Evolutionary conservation across 345 rosid genomes (phyloP).

Genomic region (Noccaea bulbosa): DNA sequence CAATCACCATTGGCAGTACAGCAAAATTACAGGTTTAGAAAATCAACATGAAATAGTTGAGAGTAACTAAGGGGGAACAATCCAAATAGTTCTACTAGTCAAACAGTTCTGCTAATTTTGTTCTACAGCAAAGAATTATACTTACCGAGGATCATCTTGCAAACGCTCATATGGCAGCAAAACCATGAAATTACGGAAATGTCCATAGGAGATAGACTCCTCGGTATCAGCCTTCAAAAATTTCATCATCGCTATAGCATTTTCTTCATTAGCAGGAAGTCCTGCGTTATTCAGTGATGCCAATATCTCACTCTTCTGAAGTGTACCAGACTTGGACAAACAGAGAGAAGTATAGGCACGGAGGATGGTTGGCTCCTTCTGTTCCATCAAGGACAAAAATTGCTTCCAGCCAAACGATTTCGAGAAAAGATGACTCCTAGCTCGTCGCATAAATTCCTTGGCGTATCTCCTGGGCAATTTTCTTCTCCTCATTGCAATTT

Average conservation of each 20-base stretch:
- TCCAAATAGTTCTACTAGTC: conserved; percentile 22
- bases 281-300: conserved; percentile 88
- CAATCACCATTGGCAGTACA: conserved; percentile 21
- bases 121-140: conserved; percentile 26
- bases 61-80: conserved; percentile 2
- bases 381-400: conserved; percentile 97
- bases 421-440: conserved; percentile 87
- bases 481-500: conserved; percentile 89
- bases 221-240: conserved; percentile 86
- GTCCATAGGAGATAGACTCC: conserved; percentile 95
- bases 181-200: conserved; percentile 96
- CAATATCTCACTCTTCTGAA: conserved; percentile 93
- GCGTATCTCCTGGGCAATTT: conserved; percentile 86
- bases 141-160: conserved; percentile 96
- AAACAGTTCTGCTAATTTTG: neutral
- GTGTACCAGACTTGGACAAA: conserved; percentile 91
- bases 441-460: conserved; percentile 80
- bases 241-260: conserved; percentile 96
- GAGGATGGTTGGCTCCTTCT: conserved; percentile 94
- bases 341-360: conserved; percentile 97
- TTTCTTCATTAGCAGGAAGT: conserved; percentile 95
- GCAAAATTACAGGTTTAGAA: conserved; percentile 1
- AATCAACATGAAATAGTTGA: conserved; percentile 6
- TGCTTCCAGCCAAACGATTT: conserved; percentile 98
- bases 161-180: conserved; percentile 88